These are phyloP conservation scores for Sungouiella blattae DNA, from an alignment of 805 yeast species.

Conservation along the genomic window DNA sequence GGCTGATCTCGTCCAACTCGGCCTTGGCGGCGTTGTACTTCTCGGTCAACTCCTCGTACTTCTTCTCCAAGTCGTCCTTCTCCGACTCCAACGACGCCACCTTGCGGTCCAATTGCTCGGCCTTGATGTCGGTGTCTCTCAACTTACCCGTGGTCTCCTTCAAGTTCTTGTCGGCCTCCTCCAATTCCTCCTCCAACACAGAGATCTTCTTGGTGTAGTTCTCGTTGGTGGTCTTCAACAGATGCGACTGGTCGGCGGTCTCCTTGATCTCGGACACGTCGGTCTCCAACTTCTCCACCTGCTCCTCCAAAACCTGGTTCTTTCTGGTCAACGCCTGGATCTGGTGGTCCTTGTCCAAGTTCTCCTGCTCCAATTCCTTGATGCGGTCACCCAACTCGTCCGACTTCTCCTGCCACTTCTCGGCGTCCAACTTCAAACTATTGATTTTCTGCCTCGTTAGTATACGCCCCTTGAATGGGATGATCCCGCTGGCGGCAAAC, in stretches of 20 bases:
- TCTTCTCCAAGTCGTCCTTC: conserved; percentile 81
- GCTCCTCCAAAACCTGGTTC: conserved; percentile 82
- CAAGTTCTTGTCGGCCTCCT: conserved; percentile 83
- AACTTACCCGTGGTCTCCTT: conserved; percentile 91
- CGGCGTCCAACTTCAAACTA: conserved; percentile 90
- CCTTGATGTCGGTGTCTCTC: conserved; percentile 93
- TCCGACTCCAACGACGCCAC: conserved; percentile 89
- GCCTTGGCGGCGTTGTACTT: conserved; percentile 82
- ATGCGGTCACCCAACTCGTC: conserved; percentile 79
- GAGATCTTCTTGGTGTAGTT: conserved; percentile 86
- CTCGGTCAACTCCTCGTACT: conserved; percentile 80
- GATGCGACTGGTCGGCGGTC: conserved; percentile 86
- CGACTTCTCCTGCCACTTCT: conserved; percentile 94
- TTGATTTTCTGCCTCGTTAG: conserved; percentile 63
- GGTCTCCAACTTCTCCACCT: conserved; percentile 73
- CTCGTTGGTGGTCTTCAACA: conserved; percentile 85
- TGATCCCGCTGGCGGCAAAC: too few species aligned
- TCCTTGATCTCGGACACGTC: conserved; percentile 75
- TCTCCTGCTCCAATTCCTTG: conserved; percentile 90
- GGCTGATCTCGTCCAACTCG: conserved; percentile 94
- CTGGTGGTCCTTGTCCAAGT: conserved; percentile 89
- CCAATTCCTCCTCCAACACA: conserved; percentile 86
- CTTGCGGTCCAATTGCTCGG: conserved; percentile 93
- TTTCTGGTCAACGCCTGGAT: conserved; percentile 89
- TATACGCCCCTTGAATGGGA: too few species aligned